phyloP scores from a whole-genome alignment of 106 monocot species.

The Posidonia australis region DNA sequence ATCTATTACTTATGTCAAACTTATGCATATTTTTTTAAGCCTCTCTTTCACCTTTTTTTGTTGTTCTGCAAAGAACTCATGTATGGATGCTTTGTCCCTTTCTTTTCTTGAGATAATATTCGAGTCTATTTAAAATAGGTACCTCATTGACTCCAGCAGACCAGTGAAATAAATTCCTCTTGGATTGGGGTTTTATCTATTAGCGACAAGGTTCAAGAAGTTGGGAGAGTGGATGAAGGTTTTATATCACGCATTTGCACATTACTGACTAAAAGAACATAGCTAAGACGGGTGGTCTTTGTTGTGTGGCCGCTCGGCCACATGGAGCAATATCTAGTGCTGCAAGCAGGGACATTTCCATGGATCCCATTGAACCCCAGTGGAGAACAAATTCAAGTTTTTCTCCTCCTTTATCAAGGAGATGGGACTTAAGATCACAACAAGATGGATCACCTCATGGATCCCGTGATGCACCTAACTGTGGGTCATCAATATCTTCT shows the following conservation, averaged over 20 bases:
- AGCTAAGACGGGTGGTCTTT: conserved; percentile 90
- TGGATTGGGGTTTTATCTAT: background rate
- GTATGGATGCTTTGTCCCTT: background rate
- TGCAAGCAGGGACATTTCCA: conserved; percentile 46
- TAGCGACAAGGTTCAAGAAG: background rate
- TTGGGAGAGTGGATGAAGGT: background rate
- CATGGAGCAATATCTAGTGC: conserved; percentile 66
- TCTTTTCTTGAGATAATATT: background rate
- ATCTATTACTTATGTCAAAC: too few relatives aligned
- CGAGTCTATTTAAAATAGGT: background rate
- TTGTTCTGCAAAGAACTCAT: too few relatives aligned
- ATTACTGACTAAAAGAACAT: conserved; percentile 21
- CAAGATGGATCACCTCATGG: conserved; percentile 37
- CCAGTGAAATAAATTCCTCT: background rate
- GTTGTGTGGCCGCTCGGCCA: conserved; percentile 97
- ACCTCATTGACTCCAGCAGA: background rate
- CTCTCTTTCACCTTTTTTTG: too few relatives aligned
- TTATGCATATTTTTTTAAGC: too few relatives aligned
- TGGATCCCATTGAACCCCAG: conserved; percentile 57
- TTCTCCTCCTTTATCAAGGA: conserved; percentile 66
- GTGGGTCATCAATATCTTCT: conserved; percentile 51
- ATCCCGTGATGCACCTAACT: conserved; percentile 21
- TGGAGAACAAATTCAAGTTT: conserved; percentile 76
- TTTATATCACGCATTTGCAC: background rate
- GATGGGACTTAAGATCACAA: conserved; percentile 52